Evolutionary conservation across 768 basidiomycete species (phyloP).

Genomic region (Suillus spraguei): DNA sequence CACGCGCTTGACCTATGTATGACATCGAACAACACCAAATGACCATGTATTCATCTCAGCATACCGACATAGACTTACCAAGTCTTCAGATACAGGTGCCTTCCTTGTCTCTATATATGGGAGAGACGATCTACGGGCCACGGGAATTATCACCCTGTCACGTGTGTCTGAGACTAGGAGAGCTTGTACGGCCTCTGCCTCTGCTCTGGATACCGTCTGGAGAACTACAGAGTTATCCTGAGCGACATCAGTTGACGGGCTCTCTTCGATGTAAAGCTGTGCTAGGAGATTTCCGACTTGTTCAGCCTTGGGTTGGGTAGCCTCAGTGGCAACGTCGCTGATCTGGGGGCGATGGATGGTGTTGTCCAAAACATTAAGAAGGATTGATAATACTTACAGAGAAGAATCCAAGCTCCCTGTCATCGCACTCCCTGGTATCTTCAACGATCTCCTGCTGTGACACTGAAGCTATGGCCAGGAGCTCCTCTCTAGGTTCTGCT

Average conservation of each 20-base stretch:
- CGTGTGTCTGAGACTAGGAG: not conserved
- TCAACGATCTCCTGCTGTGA: not conserved
- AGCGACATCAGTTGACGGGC: not conserved
- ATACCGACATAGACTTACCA: not conserved
- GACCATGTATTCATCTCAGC: not conserved
- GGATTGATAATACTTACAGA: not conserved
- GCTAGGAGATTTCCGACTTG: constrained; percentile 3
- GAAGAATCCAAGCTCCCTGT: not conserved
- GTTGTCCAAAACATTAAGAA: too few species aligned
- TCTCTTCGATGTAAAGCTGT: not conserved
- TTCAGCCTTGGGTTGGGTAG: not conserved
- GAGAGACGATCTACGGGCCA: not conserved
- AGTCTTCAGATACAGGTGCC: not conserved
- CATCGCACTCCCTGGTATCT: not conserved
- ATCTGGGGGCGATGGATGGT: not conserved
- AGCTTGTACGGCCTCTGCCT: constrained; percentile 1
- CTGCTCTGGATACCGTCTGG: not conserved
- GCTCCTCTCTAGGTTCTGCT: not conserved
- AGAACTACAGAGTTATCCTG: not conserved
- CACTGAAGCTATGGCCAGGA: not conserved
- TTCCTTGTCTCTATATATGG: not conserved
- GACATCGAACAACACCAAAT: not conserved
- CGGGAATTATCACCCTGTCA: not conserved
- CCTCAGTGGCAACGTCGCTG: too few species aligned
- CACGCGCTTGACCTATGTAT: constrained; percentile 1